A percentile compares a stretch with the other conserved stretches of the same genome.
These are phyloP conservation scores for Platanthera zijinensis DNA, from an alignment of 106 monocot species.

Conservation along the genomic window DNA sequence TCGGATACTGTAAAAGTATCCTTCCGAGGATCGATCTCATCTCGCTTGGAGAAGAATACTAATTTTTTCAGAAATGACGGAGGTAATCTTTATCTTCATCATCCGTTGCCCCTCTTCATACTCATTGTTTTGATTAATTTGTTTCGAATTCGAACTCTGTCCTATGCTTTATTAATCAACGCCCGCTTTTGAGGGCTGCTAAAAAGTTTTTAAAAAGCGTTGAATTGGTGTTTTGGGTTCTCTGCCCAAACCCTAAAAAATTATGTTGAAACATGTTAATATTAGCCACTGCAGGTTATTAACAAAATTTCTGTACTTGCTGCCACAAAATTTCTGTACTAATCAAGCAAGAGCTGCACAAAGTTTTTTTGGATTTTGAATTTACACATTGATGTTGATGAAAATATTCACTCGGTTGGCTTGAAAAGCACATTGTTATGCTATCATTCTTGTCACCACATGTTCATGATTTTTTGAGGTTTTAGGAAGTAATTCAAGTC, in stretches of 20 bases:
- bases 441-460: not conserved
- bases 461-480: no score
- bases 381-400: not conserved
- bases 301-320: no score
- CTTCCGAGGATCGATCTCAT: not conserved
- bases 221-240: not conserved
- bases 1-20: not conserved
- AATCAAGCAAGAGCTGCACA: not conserved
- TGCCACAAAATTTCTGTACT: no score
- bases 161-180: not conserved
- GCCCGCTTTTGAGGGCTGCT: not conserved
- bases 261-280: not conserved
- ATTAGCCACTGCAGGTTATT: not conserved
- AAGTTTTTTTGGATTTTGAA: not conserved
- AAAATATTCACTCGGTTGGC: not conserved
- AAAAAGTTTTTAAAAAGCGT: not conserved
- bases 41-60: not conserved
- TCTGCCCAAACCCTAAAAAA: not conserved
- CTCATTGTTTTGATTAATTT: not conserved
- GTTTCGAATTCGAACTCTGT: not conserved
- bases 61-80: not conserved
- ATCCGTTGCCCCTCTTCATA: not conserved
- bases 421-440: not conserved
- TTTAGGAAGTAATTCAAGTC: no score
- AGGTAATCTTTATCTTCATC: conserved; percentile 5